phyloP scores from a whole-genome alignment of 2,329 filamentous ascomycete genomes.

The Xylariomycetidae sp. region DNA sequence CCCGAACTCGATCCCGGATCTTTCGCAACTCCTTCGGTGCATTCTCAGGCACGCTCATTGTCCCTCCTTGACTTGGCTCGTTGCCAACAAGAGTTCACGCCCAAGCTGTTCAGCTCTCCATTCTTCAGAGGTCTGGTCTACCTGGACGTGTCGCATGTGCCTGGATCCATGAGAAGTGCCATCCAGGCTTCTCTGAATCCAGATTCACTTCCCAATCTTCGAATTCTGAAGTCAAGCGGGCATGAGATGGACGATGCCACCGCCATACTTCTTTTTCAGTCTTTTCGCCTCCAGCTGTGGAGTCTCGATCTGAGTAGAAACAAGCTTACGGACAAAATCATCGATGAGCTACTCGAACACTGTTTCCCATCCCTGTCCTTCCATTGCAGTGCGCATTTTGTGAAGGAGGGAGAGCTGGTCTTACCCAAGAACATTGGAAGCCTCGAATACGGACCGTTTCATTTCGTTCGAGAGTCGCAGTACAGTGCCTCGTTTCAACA shows the following conservation, averaged over 20 bases:
- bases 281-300: constrained; percentile 42
- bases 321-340: constrained; percentile 40
- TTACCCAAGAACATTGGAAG: constrained; percentile 24
- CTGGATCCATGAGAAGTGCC: constrained; percentile 37
- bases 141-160: constrained; percentile 47
- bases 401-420: constrained; percentile 42
- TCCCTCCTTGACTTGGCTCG: constrained; percentile 42
- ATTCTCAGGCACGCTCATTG: constrained; percentile 16
- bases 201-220: constrained; percentile 38
- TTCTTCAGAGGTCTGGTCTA: constrained; percentile 41
- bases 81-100: constrained; percentile 36
- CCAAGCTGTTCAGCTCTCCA: constrained; percentile 32
- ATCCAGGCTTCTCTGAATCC: constrained; percentile 28
- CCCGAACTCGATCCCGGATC: constrained; percentile 37
- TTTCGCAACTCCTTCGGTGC: constrained; percentile 22
- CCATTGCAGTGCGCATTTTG: constrained; percentile 34
- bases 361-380: constrained; percentile 30
- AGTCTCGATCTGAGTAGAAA: constrained; percentile 53
- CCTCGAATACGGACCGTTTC: constrained; percentile 35
- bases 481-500: constrained; percentile 40
- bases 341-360: constrained; percentile 28
- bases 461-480: constrained; percentile 43
- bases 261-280: constrained; percentile 28
- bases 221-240: constrained; percentile 46
- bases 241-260: constrained; percentile 41